Percentiles rank a stretch among this genome's conserved stretches.
Evolutionary conservation across 2,329 filamentous ascomycete species (phyloP).

Genomic region (Phoma herbarum): DNA sequence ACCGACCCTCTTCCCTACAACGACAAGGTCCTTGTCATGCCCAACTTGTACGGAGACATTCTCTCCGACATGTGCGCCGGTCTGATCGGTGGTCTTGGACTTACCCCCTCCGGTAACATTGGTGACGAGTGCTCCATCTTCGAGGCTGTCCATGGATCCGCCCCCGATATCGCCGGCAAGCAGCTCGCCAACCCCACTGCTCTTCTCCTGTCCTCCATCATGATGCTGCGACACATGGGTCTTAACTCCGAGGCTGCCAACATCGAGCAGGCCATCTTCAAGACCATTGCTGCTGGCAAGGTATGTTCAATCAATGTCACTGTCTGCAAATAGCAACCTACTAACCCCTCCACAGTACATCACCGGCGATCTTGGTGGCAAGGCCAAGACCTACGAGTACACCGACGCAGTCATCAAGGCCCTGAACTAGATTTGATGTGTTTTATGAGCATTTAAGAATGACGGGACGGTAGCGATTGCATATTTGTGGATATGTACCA

Average conservation of each 20-base stretch:
- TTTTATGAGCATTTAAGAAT: constrained; percentile 38
- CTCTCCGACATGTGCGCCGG: constrained; percentile 99
- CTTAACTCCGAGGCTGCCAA: constrained; percentile 81
- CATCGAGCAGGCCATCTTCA: constrained; percentile 96
- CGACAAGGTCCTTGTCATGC: constrained; percentile 97
- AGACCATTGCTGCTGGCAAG: constrained; percentile 95
- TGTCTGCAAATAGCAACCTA: not conserved
- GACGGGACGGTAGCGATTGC: constrained; percentile 43
- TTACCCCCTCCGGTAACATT: constrained; percentile 98
- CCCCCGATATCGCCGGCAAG: constrained; percentile 96
- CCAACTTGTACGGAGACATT: constrained; percentile 99
- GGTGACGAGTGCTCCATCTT: constrained; percentile 99
- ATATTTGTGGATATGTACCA: constrained; percentile 51
- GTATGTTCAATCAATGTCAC: constrained; percentile 49
- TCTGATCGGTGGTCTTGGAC: constrained; percentile 94
- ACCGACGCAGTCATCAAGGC: constrained; percentile 86
- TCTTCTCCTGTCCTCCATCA: constrained; percentile 92
- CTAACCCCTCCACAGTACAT: constrained; percentile 63
- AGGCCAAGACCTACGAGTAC: constrained; percentile 95
- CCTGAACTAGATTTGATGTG: constrained; percentile 53
- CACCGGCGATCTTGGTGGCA: constrained; percentile 95
- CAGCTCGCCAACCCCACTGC: constrained; percentile 96
- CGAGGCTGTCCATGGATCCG: constrained; percentile 97
- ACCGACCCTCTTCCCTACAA: constrained; percentile 97
- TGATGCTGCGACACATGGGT: constrained; percentile 99